These are phyloP conservation scores for Holtermanniella nyarrowii DNA, from an alignment of 768 basidiomycete species.

Conservation along the genomic window DNA sequence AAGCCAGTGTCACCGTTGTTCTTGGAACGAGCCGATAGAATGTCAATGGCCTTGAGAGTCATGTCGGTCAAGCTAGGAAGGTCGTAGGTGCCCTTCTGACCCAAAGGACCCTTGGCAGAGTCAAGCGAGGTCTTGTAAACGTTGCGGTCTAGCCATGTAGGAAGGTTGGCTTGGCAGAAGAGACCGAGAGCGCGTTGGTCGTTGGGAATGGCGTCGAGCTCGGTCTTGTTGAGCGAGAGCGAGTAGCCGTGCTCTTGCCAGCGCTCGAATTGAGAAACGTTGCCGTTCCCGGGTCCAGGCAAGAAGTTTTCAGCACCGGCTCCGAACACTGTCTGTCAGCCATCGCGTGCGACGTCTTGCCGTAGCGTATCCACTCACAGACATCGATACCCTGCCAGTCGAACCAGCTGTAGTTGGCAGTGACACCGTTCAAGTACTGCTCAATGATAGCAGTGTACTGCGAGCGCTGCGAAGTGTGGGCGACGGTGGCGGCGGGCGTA, in stretches of 20 bases:
- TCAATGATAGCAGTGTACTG: conserved; percentile 39
- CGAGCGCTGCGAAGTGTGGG: conserved; percentile 37
- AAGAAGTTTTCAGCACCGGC: conserved; percentile 41
- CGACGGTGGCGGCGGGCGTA: conserved; percentile 38
- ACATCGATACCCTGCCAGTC: conserved; percentile 33
- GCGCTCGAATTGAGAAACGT: conserved; percentile 24
- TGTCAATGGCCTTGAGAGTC: conserved; percentile 43
- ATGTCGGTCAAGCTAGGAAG: conserved; percentile 43
- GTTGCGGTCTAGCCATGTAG: conserved; percentile 43
- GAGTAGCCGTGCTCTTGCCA: conserved; percentile 37
- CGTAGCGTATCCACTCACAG: background rate
- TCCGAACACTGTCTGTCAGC: conserved; percentile 30
- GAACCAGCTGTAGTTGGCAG: conserved; percentile 39
- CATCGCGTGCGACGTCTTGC: background rate
- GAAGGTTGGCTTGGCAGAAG: conserved; percentile 37
- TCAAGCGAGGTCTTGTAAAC: conserved; percentile 21
- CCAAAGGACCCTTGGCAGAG: background rate
- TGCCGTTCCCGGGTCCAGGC: conserved; percentile 22
- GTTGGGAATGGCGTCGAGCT: conserved; percentile 31
- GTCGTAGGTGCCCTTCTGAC: conserved; percentile 16
- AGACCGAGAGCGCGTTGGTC: conserved; percentile 39
- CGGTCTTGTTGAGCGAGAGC: conserved; percentile 35
- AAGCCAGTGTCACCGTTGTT: conserved; percentile 34
- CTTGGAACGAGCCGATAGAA: conserved; percentile 36
- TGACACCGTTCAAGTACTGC: conserved; percentile 37